Evolutionary conservation across 164 flowering plant genomes (phyloP), one percentile per base, ranked within the genome.

Genomic region (Chimonanthus salicifolius): DNA sequence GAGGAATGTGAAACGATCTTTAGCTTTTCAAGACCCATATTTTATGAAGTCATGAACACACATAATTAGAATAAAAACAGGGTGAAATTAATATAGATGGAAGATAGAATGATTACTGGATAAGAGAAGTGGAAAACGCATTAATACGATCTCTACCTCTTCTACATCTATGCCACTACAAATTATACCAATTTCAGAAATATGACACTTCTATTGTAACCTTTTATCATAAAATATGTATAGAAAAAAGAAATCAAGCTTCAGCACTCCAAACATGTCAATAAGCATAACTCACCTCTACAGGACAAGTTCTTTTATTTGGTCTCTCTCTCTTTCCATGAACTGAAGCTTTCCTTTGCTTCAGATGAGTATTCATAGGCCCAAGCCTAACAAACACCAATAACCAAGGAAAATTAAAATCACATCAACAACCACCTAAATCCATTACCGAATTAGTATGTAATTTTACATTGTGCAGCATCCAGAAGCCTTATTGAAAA

Each of bases 341-440:
- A 77, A 75, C 84, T 18, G 10, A 72, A 71, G 74, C 76, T 80
- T 85, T 91, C 60, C 98, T 82, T 58, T 81, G 89, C 83, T 91
- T 95, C 63, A 87, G 15, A 75, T 95, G 89, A 60, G 78, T 80
- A 77, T 87, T 78, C 99, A 91, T 88, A 3, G 98, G 96, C 33
- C 98, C 99, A 87, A 93, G 72, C 98, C 98, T 95, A 62, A 15
- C 68, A 45, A 71, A 49, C n/a, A 68, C 46, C 68, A 66, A 46
- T 66, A 64, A 72, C 6, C 18, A 49, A 50, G 33, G 5, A 6
- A 13, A 20, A 15, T 0, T 3, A 45, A n/a, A 20, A 66, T 33
- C 48, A 66, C 47, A 66, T 33, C 15, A 3, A 62, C 33, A 20
- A 20, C n/a, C 7, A 21, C 47, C 43, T 2, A 62, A 6, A 2